Evolutionary conservation across 2,329 filamentous ascomycete genomes (phyloP).

Genomic region (Pseudogymnoascus sp.): DNA sequence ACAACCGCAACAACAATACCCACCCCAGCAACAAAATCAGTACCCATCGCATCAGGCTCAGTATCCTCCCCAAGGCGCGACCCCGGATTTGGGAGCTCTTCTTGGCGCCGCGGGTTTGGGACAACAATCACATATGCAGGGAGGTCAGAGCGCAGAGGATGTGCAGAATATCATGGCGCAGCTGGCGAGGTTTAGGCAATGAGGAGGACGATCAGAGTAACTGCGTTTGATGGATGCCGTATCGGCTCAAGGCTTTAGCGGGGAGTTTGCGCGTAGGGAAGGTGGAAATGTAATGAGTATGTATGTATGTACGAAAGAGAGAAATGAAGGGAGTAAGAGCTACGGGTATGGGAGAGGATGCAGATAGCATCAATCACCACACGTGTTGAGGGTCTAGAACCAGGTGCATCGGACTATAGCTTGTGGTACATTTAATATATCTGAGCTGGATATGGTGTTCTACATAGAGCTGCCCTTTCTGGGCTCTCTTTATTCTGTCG

Average conservation of each 20-base stretch:
- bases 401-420: background rate
- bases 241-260: background rate
- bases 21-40: conserved; percentile 21
- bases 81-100: conserved; percentile 21
- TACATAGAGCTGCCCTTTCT: background rate
- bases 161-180: conserved; percentile 70
- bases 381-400: background rate
- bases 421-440: conserved; percentile 2
- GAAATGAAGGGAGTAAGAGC: conserved; percentile 8
- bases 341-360: background rate
- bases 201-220: background rate
- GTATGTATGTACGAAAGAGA: conserved; percentile 9
- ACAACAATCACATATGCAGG: conserved; percentile 17
- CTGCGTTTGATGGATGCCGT: background rate
- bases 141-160: conserved; percentile 38
- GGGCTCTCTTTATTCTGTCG: background rate
- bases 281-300: conserved; percentile 5
- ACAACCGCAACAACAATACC: conserved; percentile 23
- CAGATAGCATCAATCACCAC: background rate
- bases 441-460: conserved; percentile 1
- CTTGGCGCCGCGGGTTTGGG: conserved; percentile 17
- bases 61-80: conserved; percentile 19
- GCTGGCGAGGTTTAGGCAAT: conserved; percentile 56
- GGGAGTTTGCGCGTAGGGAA: background rate
- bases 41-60: conserved; percentile 25